Evolutionary conservation across 2,329 filamentous ascomycete genomes (phyloP).

Genomic region (Ceratocystis lukuohia): DNA sequence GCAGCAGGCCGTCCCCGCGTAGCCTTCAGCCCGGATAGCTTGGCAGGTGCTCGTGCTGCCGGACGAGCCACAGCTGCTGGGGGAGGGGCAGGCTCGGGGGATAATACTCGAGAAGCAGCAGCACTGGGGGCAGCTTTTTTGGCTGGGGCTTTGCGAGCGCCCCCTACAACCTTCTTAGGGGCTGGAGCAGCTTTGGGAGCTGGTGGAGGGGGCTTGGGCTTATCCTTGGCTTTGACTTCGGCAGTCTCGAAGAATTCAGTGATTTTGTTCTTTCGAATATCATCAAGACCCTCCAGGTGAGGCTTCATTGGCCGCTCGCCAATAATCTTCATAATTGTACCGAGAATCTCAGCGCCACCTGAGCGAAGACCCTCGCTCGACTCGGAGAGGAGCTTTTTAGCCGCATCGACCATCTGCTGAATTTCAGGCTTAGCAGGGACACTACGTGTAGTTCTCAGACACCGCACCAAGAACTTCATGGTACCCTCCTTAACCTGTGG

Average conservation of each 20-base stretch:
- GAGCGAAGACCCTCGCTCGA: conserved; percentile 74
- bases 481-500: conserved; percentile 95
- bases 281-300: conserved; percentile 81
- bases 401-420: conserved; percentile 69
- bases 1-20: conserved; percentile 45
- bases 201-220: conserved; percentile 67
- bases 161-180: conserved; percentile 37
- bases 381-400: conserved; percentile 81
- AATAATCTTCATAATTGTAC: conserved; percentile 97
- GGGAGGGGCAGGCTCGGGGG: conserved; percentile 28
- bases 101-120: conserved; percentile 26
- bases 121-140: conserved; percentile 34
- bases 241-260: conserved; percentile 73
- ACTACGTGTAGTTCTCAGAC: conserved; percentile 66
- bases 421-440: conserved; percentile 78
- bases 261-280: conserved; percentile 89
- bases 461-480: conserved; percentile 83
- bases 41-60: conserved; percentile 40
- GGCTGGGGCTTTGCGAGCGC: conserved; percentile 26
- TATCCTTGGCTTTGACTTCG: conserved; percentile 40
- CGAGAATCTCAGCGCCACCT: conserved; percentile 80
- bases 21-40: conserved; percentile 46
- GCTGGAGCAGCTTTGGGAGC: conserved; percentile 36
- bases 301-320: conserved; percentile 91
- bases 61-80: conserved; percentile 37